Base-by-base conservation (phyloP, 352 stramenopile species). In the Globisporangium emineosum region DNA sequence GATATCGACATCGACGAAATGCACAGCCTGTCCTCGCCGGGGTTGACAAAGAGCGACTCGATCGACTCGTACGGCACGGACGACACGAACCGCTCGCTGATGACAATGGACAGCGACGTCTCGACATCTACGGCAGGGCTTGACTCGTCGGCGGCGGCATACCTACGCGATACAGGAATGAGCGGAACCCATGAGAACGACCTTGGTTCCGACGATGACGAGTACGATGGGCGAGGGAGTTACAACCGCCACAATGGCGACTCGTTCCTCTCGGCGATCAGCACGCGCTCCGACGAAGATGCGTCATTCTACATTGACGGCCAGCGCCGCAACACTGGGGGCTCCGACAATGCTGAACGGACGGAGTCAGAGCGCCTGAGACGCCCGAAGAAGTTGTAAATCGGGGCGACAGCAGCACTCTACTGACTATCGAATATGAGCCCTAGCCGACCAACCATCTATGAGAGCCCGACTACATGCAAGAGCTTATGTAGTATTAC, bases 231-330 rank as follows among this genome's bases (percentile, higher is more conserved):
- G 15, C 67, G 77, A 10, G 67, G 59, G 12, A 68, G 58, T 21
- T 75, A 76, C 53, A 67, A 76, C 42, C 70, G 60, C 2, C 45
- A 60, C 27, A 65, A 67, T n/a, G 62, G 69, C 54, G 64, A 77
- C 63, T 78, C 79, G 35, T 82, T 81, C 40, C 68, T 83, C 63
- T 91, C 82, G 15, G 76, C 82, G 27, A 51, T 86, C 35, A 92
- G 83, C 52, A 67, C 74, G 54, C 77, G 76, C 3, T 92, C 83
- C 2, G 76, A 89, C 30, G 81, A 90, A 47, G 86, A 85, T 25
- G 65, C 70, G 10, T 78, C 65, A 8, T 89, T 85, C 50, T 85
- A 87, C 65, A 76, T 88, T 19, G 52, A 78, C 9, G 72, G 72
- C 21, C 69, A 76, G 29, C 73, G 57, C 1, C 57, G 50, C 12